These are phyloP conservation scores for Sporothrix sp. DNA, from an alignment of 2,329 filamentous ascomycete genomes.

Conservation along the genomic window DNA sequence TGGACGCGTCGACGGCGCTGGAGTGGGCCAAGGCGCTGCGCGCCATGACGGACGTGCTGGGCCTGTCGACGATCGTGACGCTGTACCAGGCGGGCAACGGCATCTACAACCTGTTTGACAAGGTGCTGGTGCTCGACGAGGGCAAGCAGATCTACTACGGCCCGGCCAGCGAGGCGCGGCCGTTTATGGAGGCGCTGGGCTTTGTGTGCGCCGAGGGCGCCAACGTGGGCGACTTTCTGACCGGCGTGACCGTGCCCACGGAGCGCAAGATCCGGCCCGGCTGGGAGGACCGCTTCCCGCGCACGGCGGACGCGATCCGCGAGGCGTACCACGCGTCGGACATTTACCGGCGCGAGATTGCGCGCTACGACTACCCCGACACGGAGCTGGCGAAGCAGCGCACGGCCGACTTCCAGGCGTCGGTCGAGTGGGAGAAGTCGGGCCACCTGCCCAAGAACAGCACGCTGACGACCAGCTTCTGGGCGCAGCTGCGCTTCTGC, in stretches of 20 bases:
- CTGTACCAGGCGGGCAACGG: slow-evolving; percentile 64
- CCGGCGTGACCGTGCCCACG: slow-evolving; percentile 52
- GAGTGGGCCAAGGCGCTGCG: slow-evolving; percentile 56
- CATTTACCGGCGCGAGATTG: too few species aligned
- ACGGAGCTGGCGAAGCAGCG: too few species aligned
- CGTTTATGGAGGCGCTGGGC: slow-evolving; percentile 57
- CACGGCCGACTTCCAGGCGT: background rate
- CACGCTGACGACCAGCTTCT: slow-evolving; percentile 63
- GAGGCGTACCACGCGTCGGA: too few species aligned
- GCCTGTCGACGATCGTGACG: slow-evolving; percentile 55
- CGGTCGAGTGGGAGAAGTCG: slow-evolving; percentile 9
- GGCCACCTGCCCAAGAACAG: slow-evolving; percentile 15
- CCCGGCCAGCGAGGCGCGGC: slow-evolving; percentile 45
- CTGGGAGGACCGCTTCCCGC: slow-evolving; percentile 36
- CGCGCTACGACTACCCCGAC: too few species aligned
- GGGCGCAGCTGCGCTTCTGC: slow-evolving; percentile 58
- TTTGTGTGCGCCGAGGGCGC: slow-evolving; percentile 56
- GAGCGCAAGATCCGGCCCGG: slow-evolving; percentile 47
- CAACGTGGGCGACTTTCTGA: slow-evolving; percentile 63
- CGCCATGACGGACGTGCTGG: slow-evolving; percentile 48
- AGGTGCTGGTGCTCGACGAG: slow-evolving; percentile 16
- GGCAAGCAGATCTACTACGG: slow-evolving; percentile 43
- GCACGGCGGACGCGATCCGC: slow-evolving; percentile 54
- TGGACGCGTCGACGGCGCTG: slow-evolving; percentile 56
- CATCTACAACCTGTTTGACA: slow-evolving; percentile 33